Conservation (phyloP, 352 stramenopile species). For the Elongisporangium undulatum region DNA sequence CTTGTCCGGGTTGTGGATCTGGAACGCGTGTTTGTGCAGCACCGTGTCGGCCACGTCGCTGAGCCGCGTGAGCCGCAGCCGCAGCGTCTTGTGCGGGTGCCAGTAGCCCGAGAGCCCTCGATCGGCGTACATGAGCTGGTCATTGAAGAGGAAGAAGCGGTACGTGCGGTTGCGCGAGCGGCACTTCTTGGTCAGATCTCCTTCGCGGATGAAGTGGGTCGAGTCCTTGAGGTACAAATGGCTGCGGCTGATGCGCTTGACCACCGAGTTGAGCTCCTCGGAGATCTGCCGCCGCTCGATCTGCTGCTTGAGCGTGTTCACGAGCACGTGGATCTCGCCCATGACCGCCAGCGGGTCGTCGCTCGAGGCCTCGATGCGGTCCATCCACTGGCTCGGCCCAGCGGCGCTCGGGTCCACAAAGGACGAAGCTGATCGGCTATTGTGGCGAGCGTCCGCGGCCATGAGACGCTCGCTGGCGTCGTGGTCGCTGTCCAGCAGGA, state of each 20-base stretch:
- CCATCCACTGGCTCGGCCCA: conserved; percentile 33
- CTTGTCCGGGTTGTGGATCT: conserved; percentile 83
- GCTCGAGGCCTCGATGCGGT: conserved; percentile 55
- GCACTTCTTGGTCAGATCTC: conserved; percentile 93
- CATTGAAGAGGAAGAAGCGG: conserved; percentile 88
- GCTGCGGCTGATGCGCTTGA: conserved; percentile 90
- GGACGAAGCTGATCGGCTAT: not conserved
- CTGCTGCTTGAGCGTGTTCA: conserved; percentile 87
- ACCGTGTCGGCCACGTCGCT: conserved; percentile 66
- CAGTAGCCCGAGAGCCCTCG: conserved; percentile 74
- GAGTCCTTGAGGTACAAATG: conserved; percentile 92
- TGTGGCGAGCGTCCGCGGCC: not conserved
- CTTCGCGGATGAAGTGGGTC: conserved; percentile 93
- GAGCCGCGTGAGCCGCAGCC: conserved; percentile 79
- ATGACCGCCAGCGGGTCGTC: conserved; percentile 84
- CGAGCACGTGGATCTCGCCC: conserved; percentile 85
- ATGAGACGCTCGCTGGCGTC: conserved; percentile 5
- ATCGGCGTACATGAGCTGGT: conserved; percentile 81
- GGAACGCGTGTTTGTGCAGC: conserved; percentile 75
- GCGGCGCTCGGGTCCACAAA: conserved; percentile 8
- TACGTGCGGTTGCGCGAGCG: conserved; percentile 84
- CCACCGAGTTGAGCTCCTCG: conserved; percentile 81
- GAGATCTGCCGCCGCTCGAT: conserved; percentile 81
- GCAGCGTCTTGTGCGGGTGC: conserved; percentile 84
- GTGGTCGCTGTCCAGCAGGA: conserved; percentile 31